A percentile compares a stretch with the other conserved stretches of the same genome.
phyloP scores from a whole-genome alignment of 1,284 basidiomycete genomes.

The Ganoderma resinaceum region DNA sequence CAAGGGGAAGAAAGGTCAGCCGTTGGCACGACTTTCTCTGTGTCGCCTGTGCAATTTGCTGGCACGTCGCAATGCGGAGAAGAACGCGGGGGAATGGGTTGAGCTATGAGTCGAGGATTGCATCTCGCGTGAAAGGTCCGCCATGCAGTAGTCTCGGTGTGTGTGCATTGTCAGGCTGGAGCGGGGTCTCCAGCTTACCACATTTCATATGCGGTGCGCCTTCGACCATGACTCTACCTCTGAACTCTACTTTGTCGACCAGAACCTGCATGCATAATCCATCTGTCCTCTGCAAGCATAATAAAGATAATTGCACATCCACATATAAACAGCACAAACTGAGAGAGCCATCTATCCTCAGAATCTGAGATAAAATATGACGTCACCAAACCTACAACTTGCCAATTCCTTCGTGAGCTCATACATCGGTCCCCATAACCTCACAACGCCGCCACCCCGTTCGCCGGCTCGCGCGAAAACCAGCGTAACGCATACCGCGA shows the following conservation, averaged over 20 bases:
- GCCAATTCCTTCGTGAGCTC: not conserved
- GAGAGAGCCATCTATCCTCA: not conserved
- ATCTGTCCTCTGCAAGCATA: not conserved
- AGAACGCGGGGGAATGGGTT: slow-evolving; percentile 1
- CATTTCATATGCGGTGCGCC: too few species aligned
- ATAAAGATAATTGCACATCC: slow-evolving; percentile 8
- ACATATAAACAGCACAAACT: not conserved
- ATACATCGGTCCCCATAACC: not conserved
- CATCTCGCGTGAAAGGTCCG: not conserved
- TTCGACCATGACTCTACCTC: too few species aligned
- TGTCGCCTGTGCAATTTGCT: slow-evolving; percentile 15
- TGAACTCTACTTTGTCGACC: not conserved
- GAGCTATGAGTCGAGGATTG: not conserved
- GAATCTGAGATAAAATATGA: not conserved
- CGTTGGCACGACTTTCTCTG: slow-evolving; percentile 1
- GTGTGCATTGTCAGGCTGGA: too few species aligned
- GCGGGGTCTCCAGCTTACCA: not conserved
- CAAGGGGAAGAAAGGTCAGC: not conserved
- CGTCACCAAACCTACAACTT: not conserved
- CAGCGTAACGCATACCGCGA: not conserved
- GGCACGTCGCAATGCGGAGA: slow-evolving; percentile 1
- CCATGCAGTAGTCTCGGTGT: not conserved
- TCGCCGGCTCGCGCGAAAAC: not conserved
- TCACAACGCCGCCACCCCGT: not conserved
- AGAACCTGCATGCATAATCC: not conserved